These are phyloP conservation scores for Malus sylvestris DNA, from an alignment of 306 rosid genomes.

Conservation along the genomic window DNA sequence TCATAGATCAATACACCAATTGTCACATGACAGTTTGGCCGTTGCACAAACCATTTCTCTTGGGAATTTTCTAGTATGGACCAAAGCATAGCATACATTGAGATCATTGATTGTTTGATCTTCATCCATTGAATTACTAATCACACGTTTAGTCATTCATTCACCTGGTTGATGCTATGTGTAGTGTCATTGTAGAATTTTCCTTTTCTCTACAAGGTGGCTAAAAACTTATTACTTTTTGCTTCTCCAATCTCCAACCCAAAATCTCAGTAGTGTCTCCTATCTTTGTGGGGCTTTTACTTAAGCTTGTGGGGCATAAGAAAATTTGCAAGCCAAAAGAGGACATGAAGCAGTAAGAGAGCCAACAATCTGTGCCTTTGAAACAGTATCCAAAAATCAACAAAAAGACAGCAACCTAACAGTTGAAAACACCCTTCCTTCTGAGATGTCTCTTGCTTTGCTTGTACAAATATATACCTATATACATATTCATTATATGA, in stretches of 20 bases:
- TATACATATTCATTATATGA: too few species aligned
- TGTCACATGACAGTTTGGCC: not conserved
- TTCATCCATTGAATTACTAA: not conserved
- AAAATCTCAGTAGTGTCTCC: not conserved
- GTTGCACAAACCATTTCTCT: not conserved
- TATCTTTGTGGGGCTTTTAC: not conserved
- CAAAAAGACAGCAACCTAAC: constrained; percentile 5
- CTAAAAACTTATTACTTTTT: not conserved
- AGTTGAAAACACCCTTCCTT: constrained; percentile 16
- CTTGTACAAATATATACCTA: not conserved
- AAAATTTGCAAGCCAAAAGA: not conserved
- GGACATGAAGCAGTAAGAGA: not conserved
- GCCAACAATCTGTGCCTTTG: not conserved
- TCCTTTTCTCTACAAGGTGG: not conserved
- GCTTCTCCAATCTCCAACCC: not conserved
- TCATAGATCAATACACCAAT: too few species aligned
- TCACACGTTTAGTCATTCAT: not conserved
- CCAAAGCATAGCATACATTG: not conserved
- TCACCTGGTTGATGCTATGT: not conserved
- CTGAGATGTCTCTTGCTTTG: constrained; percentile 17
- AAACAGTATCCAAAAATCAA: not conserved
- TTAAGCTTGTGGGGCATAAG: not conserved
- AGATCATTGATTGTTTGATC: not conserved
- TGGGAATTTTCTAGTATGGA: not conserved
- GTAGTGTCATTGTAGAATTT: not conserved